phyloP scores from a whole-genome alignment of 192 early-diverging fungal genomes.

The Radiomyces spectabilis region DNA sequence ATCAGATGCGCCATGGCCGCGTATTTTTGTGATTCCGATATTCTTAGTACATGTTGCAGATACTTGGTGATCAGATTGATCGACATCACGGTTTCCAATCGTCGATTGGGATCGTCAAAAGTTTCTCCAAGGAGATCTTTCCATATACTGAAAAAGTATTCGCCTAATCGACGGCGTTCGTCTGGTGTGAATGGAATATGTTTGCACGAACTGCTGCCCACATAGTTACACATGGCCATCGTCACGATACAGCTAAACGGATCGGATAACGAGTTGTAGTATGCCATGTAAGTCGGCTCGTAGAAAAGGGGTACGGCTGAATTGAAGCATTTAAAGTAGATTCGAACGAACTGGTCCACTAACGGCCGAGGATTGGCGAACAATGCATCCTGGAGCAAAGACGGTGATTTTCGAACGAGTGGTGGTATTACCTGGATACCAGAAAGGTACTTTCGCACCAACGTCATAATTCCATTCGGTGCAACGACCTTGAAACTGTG shows the following conservation, averaged over 20 bases:
- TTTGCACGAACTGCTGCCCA: neutral
- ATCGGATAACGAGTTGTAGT: neutral
- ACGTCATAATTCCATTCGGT: neutral
- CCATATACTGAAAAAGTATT: neutral
- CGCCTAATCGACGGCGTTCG: slow-evolving; percentile 2
- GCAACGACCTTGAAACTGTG: neutral
- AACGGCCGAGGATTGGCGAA: neutral
- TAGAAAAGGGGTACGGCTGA: neutral
- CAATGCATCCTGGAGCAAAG: neutral
- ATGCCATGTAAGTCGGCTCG: neutral
- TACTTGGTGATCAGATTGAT: slow-evolving; percentile 1
- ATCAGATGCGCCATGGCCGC: slow-evolving; percentile 1
- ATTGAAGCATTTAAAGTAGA: neutral
- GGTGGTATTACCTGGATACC: neutral
- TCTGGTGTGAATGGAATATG: neutral
- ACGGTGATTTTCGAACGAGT: neutral
- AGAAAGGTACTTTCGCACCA: neutral
- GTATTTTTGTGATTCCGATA: neutral
- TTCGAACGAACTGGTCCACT: neutral
- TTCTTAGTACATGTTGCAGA: neutral
- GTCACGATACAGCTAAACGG: neutral
- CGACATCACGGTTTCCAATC: neutral
- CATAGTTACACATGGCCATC: neutral
- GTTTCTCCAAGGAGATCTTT: slow-evolving; percentile 2
- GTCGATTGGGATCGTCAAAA: slow-evolving; percentile 8